Percentiles rank a stretch among this genome's conserved stretches.
phyloP scores from a whole-genome alignment of 768 basidiomycete species.

The Naematelia encephala region DNA sequence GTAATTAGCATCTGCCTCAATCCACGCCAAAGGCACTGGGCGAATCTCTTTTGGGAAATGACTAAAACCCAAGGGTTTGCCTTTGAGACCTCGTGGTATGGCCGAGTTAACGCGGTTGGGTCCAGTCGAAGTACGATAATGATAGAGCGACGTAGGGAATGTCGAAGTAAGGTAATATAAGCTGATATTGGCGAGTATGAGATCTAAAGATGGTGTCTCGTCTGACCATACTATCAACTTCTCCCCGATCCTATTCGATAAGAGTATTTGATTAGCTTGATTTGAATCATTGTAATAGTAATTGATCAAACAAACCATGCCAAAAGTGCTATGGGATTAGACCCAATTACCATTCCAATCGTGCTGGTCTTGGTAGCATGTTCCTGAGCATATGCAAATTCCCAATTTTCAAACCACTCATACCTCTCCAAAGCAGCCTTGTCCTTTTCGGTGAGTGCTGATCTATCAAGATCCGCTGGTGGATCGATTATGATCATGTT shows the following conservation, averaged over 20 bases:
- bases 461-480: slow-evolving; percentile 3
- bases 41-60: slow-evolving; percentile 45
- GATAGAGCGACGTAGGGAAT: slow-evolving; percentile 22
- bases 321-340: slow-evolving; percentile 16
- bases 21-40: slow-evolving; percentile 23
- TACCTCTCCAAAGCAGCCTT: slow-evolving; percentile 4
- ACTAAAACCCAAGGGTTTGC: slow-evolving; percentile 44
- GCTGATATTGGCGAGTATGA: slow-evolving; percentile 39
- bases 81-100: slow-evolving; percentile 10
- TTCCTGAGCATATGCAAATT: slow-evolving; percentile 17
- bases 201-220: slow-evolving; percentile 22
- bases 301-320: slow-evolving; percentile 21
- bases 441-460: slow-evolving; percentile 3
- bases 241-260: slow-evolving; percentile 50
- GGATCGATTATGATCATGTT: slow-evolving; percentile 6
- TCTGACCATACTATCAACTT: slow-evolving; percentile 48
- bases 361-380: slow-evolving; percentile 18
- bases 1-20: slow-evolving; percentile 35
- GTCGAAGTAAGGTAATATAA: slow-evolving; percentile 44
- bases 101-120: slow-evolving; percentile 3
- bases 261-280: too few relatives aligned
- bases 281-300: too few relatives aligned
- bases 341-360: slow-evolving; percentile 12
- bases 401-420: slow-evolving; percentile 5
- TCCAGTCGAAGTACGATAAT: slow-evolving; percentile 19